phyloP scores from a whole-genome alignment of 1,284 basidiomycete species.

The Papiliotrema laurentii region DNA sequence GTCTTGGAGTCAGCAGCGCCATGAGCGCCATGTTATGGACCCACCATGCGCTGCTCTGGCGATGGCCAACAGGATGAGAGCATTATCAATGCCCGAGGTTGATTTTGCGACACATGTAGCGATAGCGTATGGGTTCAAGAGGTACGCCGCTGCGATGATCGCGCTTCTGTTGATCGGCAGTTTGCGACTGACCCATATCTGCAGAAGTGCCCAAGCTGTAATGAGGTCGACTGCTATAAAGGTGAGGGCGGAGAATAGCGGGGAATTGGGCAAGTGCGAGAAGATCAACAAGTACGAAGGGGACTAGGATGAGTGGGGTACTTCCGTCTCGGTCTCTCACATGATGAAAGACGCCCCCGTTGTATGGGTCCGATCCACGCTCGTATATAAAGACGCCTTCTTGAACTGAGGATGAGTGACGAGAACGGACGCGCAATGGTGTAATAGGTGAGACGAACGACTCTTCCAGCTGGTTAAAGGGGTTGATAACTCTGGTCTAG shows the following conservation, averaged over 20 bases:
- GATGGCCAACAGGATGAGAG: slow-evolving; percentile 62
- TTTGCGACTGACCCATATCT: background rate
- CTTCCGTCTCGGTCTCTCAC: slow-evolving; percentile 52
- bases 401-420: slow-evolving; percentile 72
- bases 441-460: slow-evolving; percentile 25
- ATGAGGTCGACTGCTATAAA: background rate
- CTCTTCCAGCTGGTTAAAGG: slow-evolving; percentile 67
- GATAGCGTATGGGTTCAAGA: slow-evolving; percentile 83
- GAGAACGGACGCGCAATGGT: background rate
- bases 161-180: background rate
- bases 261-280: slow-evolving; percentile 50
- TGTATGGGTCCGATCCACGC: slow-evolving; percentile 73
- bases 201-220: background rate
- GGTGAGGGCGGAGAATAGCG: background rate
- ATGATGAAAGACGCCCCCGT: slow-evolving; percentile 76
- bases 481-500: slow-evolving; percentile 68
- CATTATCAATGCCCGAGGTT: slow-evolving; percentile 73
- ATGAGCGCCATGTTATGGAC: slow-evolving; percentile 7
- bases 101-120: slow-evolving; percentile 74
- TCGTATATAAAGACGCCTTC: slow-evolving; percentile 77
- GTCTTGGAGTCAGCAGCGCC: background rate
- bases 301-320: slow-evolving; percentile 54
- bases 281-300: slow-evolving; percentile 75
- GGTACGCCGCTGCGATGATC: slow-evolving; percentile 49
- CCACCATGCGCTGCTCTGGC: slow-evolving; percentile 67